phyloP scores from a whole-genome alignment of 2,329 filamentous ascomycete genomes.

The Pseudopyricularia javanii region DNA sequence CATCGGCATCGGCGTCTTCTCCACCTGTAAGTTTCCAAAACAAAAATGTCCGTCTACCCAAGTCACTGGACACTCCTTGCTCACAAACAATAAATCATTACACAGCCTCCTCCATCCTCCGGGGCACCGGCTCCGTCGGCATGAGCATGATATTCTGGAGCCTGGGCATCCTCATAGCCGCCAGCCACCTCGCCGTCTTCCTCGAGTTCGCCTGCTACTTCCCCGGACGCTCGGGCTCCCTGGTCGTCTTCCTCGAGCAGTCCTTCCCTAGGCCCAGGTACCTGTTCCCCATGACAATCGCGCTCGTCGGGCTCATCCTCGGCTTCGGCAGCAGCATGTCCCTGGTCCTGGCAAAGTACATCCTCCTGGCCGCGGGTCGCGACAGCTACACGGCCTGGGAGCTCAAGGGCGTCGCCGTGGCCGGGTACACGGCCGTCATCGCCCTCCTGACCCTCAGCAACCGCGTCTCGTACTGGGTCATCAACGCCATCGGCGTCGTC shows the following conservation, averaged over 20 bases:
- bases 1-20: conserved; percentile 50
- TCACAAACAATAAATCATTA: not conserved
- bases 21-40: conserved; percentile 38
- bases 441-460: conserved; percentile 37
- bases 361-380: not conserved
- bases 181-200: conserved; percentile 42
- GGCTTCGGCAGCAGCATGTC: conserved; percentile 55
- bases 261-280: conserved; percentile 50
- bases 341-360: conserved; percentile 19
- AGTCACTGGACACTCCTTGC: not conserved
- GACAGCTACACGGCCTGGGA: conserved; percentile 31
- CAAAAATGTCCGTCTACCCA: not conserved
- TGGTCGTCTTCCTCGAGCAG: conserved; percentile 58
- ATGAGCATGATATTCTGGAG: conserved; percentile 51
- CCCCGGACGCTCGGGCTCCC: conserved; percentile 50
- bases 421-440: conserved; percentile 45
- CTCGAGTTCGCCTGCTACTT: conserved; percentile 53
- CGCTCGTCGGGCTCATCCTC: conserved; percentile 47
- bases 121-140: conserved; percentile 46
- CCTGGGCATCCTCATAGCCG: conserved; percentile 45
- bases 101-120: conserved; percentile 32
- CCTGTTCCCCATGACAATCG: conserved; percentile 51
- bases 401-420: conserved; percentile 52
- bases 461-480: conserved; percentile 35
- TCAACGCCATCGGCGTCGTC: conserved; percentile 39